These are phyloP conservation scores for Fraxinus sp. DNA, from an alignment of 305 asterid species.

Conservation along the genomic window DNA sequence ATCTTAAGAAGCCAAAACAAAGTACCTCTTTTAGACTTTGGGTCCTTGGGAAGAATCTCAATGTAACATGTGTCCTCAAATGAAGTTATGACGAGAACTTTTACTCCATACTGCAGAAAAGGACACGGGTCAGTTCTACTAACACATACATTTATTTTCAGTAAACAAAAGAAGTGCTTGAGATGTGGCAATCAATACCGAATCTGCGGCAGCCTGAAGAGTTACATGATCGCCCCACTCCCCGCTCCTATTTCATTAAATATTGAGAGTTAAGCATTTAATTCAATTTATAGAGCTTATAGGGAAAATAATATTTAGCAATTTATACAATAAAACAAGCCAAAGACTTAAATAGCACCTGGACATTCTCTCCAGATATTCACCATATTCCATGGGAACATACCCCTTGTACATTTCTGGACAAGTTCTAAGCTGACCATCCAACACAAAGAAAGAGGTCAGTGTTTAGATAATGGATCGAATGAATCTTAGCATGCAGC, in stretches of 20 bases:
- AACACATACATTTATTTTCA: neutral
- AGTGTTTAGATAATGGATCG: slow-evolving; percentile 19
- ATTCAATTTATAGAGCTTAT: slow-evolving; percentile 18
- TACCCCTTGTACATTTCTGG: slow-evolving; percentile 78
- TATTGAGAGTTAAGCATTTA: slow-evolving; percentile 14
- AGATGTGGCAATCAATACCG: slow-evolving; percentile 45
- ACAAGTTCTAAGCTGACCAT: slow-evolving; percentile 71
- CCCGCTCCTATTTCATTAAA: slow-evolving; percentile 56
- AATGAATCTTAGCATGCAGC: slow-evolving; percentile 6
- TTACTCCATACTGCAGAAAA: slow-evolving; percentile 61
- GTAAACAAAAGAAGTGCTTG: neutral
- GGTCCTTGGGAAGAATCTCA: slow-evolving; percentile 70
- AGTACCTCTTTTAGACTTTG: slow-evolving; percentile 62
- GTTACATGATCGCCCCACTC: slow-evolving; percentile 99
- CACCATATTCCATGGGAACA: slow-evolving; percentile 85
- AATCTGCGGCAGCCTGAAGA: slow-evolving; percentile 93
- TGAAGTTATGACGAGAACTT: slow-evolving; percentile 62
- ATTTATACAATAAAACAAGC: slow-evolving; percentile 4
- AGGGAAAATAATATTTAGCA: neutral
- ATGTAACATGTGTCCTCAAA: slow-evolving; percentile 75
- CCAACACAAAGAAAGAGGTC: slow-evolving; percentile 22
- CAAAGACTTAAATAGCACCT: slow-evolving; percentile 44
- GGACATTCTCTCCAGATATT: slow-evolving; percentile 69
- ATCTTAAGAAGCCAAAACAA: neutral
- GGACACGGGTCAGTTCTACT: slow-evolving; percentile 18